phyloP scores from a whole-genome alignment of 306 rosid species.

The Adenanthera pavonina region DNA sequence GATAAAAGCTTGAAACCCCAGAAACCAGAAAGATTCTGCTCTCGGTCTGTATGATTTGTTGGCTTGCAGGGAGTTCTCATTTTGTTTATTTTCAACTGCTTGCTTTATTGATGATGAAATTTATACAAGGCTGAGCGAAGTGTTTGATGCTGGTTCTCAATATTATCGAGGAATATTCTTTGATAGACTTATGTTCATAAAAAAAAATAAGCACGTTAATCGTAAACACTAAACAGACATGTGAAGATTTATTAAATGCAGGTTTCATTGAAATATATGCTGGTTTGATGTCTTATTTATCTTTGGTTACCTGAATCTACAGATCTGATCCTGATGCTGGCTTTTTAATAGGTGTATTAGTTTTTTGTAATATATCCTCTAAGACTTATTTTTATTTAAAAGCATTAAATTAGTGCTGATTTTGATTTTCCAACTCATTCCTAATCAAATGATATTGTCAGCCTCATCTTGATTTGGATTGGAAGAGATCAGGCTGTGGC shows the following conservation, averaged over 20 bases:
- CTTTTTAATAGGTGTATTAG: slow-evolving; percentile 17
- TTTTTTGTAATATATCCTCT: slow-evolving; percentile 38
- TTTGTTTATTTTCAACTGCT: slow-evolving; percentile 38
- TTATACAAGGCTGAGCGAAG: slow-evolving; percentile 50
- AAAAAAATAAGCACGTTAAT: no score
- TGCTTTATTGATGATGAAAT: slow-evolving; percentile 37
- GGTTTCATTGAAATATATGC: background rate
- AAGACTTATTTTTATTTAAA: slow-evolving; percentile 27
- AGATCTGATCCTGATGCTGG: background rate
- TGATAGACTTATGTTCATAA: background rate
- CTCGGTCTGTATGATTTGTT: slow-evolving; percentile 41
- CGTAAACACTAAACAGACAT: background rate
- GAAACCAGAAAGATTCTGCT: slow-evolving; percentile 49
- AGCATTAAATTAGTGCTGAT: slow-evolving; percentile 37
- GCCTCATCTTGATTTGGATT: slow-evolving; percentile 49
- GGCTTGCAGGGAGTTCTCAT: slow-evolving; percentile 40
- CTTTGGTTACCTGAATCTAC: background rate
- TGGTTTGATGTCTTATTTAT: background rate
- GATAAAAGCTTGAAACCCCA: slow-evolving; percentile 43
- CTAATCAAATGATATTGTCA: slow-evolving; percentile 31
- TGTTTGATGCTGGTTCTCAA: slow-evolving; percentile 50
- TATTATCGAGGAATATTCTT: background rate
- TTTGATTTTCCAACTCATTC: slow-evolving; percentile 44
- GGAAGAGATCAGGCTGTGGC: slow-evolving; percentile 38
- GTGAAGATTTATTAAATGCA: background rate